Evolutionary conservation across 805 yeast genomes (phyloP), one percentile per base, ranked within the genome.

Genomic region (Metschnikowia henanensis): DNA sequence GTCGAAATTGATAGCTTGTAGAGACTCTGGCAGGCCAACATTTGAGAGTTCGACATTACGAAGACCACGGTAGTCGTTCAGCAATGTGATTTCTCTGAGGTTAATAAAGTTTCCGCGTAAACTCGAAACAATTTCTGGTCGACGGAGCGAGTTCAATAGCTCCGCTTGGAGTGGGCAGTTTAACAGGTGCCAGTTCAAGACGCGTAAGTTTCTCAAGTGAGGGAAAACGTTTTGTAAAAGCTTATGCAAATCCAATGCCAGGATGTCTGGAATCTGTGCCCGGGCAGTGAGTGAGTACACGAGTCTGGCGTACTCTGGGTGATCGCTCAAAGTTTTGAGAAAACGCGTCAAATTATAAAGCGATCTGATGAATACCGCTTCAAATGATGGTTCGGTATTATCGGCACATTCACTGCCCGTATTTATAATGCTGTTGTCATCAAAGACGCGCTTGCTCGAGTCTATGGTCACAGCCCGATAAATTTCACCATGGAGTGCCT

Each of bases 351-450:
- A 46, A 4, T 52, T 41, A 37, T 33, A 51, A 25, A 51, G 52
- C n/a, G 53, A 43, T 3, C 57, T 46, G 20, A 53, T 46, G 10
- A 46, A 44, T 16, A 49, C 46, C 13, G 55, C 47, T 19, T 41
- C 40, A 20, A 38, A 28, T n/a, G 20, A 40, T 2, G 10, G 16
- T 10, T 23, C 28, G 33, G 23, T 12, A 4, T 17, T 20, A 26
- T 37, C 23, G 16, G 13, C 30, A 23, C 16, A 23, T 35, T 22
- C 34, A 19, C 18, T 31, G 30, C 19, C 26, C 3, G 18, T 7
- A 5, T 30, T 12, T 15, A 34, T 15, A 16, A 17, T 19, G 12
- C n/a, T 20, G 8, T 37, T 36, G 5, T 36, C 50, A 25, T 32
- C 35, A 17, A 45, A 48, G 20, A 39, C 37, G 6, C 41, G 44